Percentiles rank a stretch among this genome's conserved stretches.
These are phyloP conservation scores for Colletotrichum sp. DNA, from an alignment of 2,329 filamentous ascomycete species.

Conservation along the genomic window DNA sequence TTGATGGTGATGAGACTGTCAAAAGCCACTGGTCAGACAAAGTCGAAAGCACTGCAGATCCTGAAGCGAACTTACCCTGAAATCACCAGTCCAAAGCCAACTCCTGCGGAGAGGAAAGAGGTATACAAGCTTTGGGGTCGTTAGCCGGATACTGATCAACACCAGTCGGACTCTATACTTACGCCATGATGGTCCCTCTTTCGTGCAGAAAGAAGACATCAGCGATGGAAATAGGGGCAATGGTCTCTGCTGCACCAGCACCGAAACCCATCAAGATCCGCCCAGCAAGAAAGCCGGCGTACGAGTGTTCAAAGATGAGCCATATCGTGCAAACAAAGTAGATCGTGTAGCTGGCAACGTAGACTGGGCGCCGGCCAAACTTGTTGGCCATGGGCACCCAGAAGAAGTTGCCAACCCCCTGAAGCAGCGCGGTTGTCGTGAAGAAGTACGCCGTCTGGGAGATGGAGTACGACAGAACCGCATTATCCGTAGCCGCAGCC, in stretches of 20 bases:
- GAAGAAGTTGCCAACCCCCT: constrained; percentile 51
- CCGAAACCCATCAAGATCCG: constrained; percentile 59
- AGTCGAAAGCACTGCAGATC: background rate
- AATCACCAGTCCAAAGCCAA: constrained; percentile 47
- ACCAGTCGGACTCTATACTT: constrained; percentile 24
- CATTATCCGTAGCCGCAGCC: constrained; percentile 28
- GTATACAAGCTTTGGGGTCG: constrained; percentile 37
- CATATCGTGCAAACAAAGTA: constrained; percentile 47
- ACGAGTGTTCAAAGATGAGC: constrained; percentile 46
- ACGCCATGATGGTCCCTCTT: constrained; percentile 56
- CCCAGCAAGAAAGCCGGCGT: constrained; percentile 46
- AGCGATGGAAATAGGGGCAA: constrained; percentile 56
- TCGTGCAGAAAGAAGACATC: constrained; percentile 65
- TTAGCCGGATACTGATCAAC: background rate
- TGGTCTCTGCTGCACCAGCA: constrained; percentile 57
- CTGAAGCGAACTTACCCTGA: constrained; percentile 35
- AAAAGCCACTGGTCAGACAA: background rate
- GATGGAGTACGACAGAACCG: constrained; percentile 37
- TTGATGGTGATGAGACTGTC: constrained; percentile 51
- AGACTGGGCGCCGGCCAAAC: constrained; percentile 48
- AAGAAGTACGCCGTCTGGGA: constrained; percentile 57
- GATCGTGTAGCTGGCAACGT: constrained; percentile 47
- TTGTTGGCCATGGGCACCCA: constrained; percentile 53
- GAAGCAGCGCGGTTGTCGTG: constrained; percentile 53
- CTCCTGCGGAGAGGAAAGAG: constrained; percentile 44